Evolutionary conservation across 1,284 basidiomycete species (phyloP).

Genomic region (Coniferiporia sulphurascens): DNA sequence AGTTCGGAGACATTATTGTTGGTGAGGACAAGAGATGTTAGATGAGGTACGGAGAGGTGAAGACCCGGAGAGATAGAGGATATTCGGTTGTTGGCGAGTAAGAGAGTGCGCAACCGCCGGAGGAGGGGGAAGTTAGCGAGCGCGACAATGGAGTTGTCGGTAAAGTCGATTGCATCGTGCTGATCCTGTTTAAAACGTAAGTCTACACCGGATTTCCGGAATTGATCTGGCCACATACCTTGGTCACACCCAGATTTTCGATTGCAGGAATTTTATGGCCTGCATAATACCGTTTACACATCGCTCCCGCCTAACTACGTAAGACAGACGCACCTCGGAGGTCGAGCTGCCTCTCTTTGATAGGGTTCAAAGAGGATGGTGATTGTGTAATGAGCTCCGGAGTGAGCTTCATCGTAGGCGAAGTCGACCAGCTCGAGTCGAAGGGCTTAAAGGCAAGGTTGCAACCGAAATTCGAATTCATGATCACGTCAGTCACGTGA

Average conservation of each 20-base stretch:
- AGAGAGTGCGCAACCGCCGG: slow-evolving; percentile 72
- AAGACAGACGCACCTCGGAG: slow-evolving; percentile 68
- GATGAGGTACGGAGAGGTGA: slow-evolving; percentile 78
- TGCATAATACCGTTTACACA: slow-evolving; percentile 28
- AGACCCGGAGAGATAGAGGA: slow-evolving; percentile 77
- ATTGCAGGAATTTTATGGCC: slow-evolving; percentile 97
- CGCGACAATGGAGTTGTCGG: slow-evolving; percentile 89
- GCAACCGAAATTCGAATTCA: slow-evolving; percentile 11
- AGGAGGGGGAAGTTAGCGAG: slow-evolving; percentile 86
- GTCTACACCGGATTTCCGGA: neutral
- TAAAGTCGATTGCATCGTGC: slow-evolving; percentile 92
- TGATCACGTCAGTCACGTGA: slow-evolving; percentile 49
- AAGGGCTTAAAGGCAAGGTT: neutral
- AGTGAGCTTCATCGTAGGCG: slow-evolving; percentile 79
- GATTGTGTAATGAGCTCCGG: slow-evolving; percentile 83
- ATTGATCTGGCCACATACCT: slow-evolving; percentile 46
- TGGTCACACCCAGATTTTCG: slow-evolving; percentile 98
- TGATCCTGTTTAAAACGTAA: slow-evolving; percentile 56
- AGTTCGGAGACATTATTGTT: slow-evolving; percentile 73
- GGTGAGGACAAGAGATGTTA: slow-evolving; percentile 75
- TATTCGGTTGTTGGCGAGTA: slow-evolving; percentile 87
- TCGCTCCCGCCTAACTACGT: slow-evolving; percentile 4
- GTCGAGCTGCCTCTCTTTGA: slow-evolving; percentile 94
- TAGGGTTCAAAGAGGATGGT: slow-evolving; percentile 77
- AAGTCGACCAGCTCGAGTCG: slow-evolving; percentile 19